phyloP scores from a whole-genome alignment of 306 rosid genomes.

The Cyclanthera cordifolia region DNA sequence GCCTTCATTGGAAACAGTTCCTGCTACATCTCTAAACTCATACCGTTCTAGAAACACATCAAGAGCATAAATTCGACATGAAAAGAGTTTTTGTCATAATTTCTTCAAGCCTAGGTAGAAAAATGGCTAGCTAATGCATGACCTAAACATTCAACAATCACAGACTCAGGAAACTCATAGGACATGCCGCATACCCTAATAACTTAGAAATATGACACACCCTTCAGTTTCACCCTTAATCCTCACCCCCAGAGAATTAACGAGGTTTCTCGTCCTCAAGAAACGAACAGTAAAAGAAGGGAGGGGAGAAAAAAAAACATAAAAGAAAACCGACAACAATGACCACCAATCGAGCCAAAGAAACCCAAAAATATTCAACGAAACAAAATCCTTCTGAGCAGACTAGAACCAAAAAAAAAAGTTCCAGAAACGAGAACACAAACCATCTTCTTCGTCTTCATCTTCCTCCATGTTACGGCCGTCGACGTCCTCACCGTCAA shows the following conservation, averaged over 20 bases:
- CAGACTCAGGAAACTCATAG: background rate
- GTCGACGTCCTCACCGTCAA: constrained; percentile 39
- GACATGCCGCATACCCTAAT: background rate
- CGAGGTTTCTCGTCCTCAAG: background rate
- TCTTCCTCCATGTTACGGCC: constrained; percentile 37
- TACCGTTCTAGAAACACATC: background rate
- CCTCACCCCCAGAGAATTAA: background rate
- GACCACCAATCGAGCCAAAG: background rate
- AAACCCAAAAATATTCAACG: background rate
- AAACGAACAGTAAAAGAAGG: background rate
- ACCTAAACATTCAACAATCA: background rate
- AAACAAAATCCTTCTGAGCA: background rate
- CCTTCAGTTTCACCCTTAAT: constrained; percentile 5
- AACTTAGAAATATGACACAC: background rate
- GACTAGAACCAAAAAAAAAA: background rate
- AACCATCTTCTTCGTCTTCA: constrained; percentile 86
- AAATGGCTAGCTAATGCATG: background rate
- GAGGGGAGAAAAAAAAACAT: no score
- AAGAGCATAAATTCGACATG: no score
- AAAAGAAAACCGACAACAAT: constrained; percentile 16
- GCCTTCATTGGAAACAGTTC: background rate
- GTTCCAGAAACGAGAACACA: constrained; percentile 1
- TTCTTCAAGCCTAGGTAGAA: background rate
- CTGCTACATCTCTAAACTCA: background rate
- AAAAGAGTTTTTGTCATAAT: background rate